Conservation (phyloP, 257 asterid species). For the Orobanche coerulescens region DNA sequence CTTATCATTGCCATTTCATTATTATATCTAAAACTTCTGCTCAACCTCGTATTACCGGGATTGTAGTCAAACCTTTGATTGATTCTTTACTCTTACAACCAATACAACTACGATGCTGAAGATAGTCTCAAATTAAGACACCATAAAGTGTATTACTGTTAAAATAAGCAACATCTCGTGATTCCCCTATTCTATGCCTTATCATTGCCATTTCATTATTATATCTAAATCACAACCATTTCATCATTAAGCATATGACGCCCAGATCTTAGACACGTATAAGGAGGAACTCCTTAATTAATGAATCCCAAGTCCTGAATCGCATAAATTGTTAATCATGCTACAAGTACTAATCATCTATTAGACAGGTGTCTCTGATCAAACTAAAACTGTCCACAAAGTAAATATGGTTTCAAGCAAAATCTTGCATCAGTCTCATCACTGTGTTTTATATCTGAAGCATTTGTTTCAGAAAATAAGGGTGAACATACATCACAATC, state of each 20-base stretch:
- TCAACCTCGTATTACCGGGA: no score
- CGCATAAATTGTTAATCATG: not conserved
- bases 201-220: not conserved
- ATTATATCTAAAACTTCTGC: no score
- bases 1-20: no score
- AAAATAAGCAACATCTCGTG: not conserved
- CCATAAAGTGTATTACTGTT: not conserved
- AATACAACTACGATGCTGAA: not conserved
- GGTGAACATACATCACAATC: not conserved
- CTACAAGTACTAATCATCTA: not conserved
- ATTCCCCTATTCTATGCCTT: not conserved
- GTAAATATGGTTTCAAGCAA: no score
- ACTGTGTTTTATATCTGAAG: not conserved
- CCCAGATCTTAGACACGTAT: not conserved
- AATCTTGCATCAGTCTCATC: not conserved
- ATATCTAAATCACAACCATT: no score
- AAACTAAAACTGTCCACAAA: no score
- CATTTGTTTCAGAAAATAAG: not conserved
- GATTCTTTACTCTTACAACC: not conserved
- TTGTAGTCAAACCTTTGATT: no score
- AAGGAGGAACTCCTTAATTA: not conserved
- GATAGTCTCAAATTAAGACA: not conserved
- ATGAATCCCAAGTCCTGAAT: no score
- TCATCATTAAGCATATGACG: no score
- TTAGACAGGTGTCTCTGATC: not conserved